Base-by-base conservation (phyloP, 257 asterid genomes). In the Striga asiatica region DNA sequence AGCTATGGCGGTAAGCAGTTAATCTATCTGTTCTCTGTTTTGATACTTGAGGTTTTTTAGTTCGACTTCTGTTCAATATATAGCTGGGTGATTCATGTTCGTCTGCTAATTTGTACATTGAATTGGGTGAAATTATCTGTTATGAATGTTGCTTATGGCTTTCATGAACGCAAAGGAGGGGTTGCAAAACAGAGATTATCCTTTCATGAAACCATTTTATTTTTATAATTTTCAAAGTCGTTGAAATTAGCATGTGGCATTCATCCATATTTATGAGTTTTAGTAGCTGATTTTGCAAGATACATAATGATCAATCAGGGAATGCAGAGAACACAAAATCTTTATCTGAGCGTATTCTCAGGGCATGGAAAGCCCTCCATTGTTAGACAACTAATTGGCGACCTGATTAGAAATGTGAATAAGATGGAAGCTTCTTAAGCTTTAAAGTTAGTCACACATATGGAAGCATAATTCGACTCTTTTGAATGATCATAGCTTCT, bases 1-100 rank as follows among this genome's bases (percentile, higher is more conserved):
- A 46, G 98, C 98, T 41, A 87, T 91, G 96, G 92, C 89, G 89
- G 98, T 91, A 72, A 61, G 72, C 57, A 50, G 1, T 71, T 48
- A 8, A 2, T 35, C 3, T 16, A 19, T 20, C 50, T 52, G 9
- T 19, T 35, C 7, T 24, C 62, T 45, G 13, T 19, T 49, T 51
- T 45, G 11, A 24, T 57, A 32, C 38, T 32, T 11, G 8, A 31
- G 12, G 2, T 14, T 16, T 73, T 63, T 50, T 14, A 19, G n/a
- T 43, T 47, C n/a, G n/a, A n/a, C n/a, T n/a, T 24, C 14, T 7
- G n/a, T 25, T 18, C 38, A 47, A 18, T 49, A 7, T 22, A 38
- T 19, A 39, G 60, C 39, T 48, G 47, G 29, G 20, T 63, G 56
- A 55, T 17, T 43, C 6, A 23, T 45, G 27, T 46, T 27, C 21